Base-by-base conservation (phyloP, 495 filamentous ascomycete genomes). In the Zalerion maritima region DNA sequence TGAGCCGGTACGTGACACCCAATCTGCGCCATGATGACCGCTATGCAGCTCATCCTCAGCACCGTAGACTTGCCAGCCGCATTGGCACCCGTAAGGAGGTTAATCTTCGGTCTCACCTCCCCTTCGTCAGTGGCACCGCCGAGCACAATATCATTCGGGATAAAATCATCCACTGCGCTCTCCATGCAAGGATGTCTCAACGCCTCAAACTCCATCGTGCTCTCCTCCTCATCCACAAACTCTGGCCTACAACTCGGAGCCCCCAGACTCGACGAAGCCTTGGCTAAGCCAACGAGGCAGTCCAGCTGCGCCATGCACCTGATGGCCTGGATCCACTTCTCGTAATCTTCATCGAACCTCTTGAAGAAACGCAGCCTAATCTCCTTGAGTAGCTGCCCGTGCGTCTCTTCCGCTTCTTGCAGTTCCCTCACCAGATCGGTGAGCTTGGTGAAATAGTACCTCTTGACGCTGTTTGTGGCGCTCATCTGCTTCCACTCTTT, bases 41-140 rank as follows among this genome's bases (percentile, higher is more conserved):
- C 89, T 35, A 86, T 75, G 47, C 89, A 99, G 19, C 86, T 81
- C 91, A 96, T 96, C 37, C 89, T 73, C 12, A 99, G 73, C 31
- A 96, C 69, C n/a, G 89, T 99, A 6, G 89, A 99, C 58, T 99
- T 99, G 49, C 89, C 89, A 29, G 89, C 91, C 5, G 89, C 89
- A 50, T 99, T 99, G 24, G 89, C 89, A 44, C 89, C 89, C 3
- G 89, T 99, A 21, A 99, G 69, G 22, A 99, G 68, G 43, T 83
- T 80, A 42, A 99, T 86, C 45, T 84, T 94, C 27, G 85, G 50
- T 1, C 43, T 32, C n/a, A n/a, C n/a, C n/a, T n/a, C n/a, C n/a
- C n/a, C n/a, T n/a, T n/a, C n/a, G n/a, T n/a, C 52, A 15, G 62
- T 50, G 23, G 69, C 59, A 19, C 91, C 91, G 26, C 89, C 89